Conservation (phyloP, 2,329 filamentous ascomycete genomes). For the Hypoxylon rubiginosum region DNA sequence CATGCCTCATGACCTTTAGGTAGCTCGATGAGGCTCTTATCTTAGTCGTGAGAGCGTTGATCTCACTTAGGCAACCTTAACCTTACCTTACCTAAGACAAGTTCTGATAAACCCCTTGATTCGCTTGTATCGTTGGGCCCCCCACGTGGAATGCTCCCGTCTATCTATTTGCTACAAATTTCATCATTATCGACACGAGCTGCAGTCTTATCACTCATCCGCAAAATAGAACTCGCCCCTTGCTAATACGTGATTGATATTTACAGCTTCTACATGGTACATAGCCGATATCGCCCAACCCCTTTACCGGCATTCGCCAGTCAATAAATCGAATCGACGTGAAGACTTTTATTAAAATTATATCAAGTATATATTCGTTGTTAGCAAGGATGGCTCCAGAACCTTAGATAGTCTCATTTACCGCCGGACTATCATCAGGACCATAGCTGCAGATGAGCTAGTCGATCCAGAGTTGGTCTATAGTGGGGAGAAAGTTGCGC, state of each 20-base stretch:
- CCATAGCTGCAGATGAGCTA: constrained; percentile 22
- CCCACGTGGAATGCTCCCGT: constrained; percentile 45
- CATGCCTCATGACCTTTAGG: not conserved
- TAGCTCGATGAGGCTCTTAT: constrained; percentile 36
- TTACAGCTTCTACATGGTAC: constrained; percentile 8
- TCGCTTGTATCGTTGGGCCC: constrained; percentile 30
- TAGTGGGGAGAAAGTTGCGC: constrained; percentile 22
- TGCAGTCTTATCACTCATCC: constrained; percentile 13
- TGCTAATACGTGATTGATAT: constrained; percentile 15
- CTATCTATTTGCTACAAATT: constrained; percentile 45
- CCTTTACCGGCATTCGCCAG: constrained; percentile 9
- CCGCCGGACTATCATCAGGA: constrained; percentile 33
- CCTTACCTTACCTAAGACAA: not conserved
- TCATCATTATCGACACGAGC: constrained; percentile 31
- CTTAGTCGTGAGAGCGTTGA: constrained; percentile 22
- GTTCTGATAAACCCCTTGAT: constrained; percentile 3
- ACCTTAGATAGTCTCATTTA: constrained; percentile 22
- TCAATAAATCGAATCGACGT: constrained; percentile 14
- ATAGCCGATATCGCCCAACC: constrained; percentile 9
- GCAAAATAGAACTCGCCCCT: not conserved
- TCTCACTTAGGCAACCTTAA: constrained; percentile 10
- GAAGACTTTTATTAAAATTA: constrained; percentile 28
- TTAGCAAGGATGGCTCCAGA: constrained; percentile 22
- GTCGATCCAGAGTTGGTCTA: constrained; percentile 1
- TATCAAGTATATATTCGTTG: constrained; percentile 7